Evolutionary conservation across 148 eudicot genomes (phyloP).

Genomic region (Cornus controversa): DNA sequence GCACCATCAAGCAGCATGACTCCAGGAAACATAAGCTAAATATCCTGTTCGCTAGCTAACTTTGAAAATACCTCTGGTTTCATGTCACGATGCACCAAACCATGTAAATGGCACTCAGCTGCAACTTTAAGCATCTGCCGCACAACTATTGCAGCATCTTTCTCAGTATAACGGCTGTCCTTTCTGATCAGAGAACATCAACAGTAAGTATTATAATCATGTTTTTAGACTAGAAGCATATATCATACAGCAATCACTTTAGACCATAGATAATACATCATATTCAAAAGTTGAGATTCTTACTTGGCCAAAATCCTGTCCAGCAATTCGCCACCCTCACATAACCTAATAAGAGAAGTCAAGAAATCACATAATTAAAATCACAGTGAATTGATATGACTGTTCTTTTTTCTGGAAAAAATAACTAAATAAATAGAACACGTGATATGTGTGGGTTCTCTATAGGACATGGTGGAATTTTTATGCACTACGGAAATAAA

Average conservation of each 20-base stretch:
- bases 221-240: conserved; percentile 4
- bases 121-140: conserved; percentile 98
- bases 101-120: conserved; percentile 96
- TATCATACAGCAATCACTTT: background rate
- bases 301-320: conserved; percentile 91
- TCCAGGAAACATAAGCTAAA: background rate
- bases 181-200: conserved; percentile 51
- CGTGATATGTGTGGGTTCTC: background rate
- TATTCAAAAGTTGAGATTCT: conserved; percentile 20
- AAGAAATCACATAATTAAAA: background rate
- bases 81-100: conserved; percentile 98
- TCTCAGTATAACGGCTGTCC: conserved; percentile 90
- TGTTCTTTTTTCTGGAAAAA: background rate
- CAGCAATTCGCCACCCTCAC: conserved; percentile 95
- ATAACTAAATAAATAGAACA: too few species aligned
- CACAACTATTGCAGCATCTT: conserved; percentile 88
- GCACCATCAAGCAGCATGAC: conserved; percentile 11
- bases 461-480: background rate
- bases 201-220: conserved; percentile 8
- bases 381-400: background rate
- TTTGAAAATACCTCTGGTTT: conserved; percentile 81
- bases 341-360: conserved; percentile 52
- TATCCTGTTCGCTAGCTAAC: background rate
- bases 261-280: background rate
- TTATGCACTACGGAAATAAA: background rate